Base-by-base conservation (phyloP, 495 filamentous ascomycete species). In the Chlorociboria aeruginascens region DNA sequence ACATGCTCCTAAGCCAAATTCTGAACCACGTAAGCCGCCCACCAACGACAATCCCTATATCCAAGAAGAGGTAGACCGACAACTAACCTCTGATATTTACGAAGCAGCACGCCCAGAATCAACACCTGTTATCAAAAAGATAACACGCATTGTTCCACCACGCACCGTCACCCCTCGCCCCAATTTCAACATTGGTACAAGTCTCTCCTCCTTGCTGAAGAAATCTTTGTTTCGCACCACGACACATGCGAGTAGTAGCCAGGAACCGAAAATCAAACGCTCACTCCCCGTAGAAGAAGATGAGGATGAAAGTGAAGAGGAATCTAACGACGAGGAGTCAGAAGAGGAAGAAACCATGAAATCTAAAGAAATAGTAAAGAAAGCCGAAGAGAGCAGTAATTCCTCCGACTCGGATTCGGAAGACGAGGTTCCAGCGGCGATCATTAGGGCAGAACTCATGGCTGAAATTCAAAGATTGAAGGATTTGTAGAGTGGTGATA, bases 1-100 rank as follows among this genome's bases (percentile, higher is more conserved):
- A 16, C 6, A 16, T 3, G 28, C 13, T 14, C 33, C 33, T 9
- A 36, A 49, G 16, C 28, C 45, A 44, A 33, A 8, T 9, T 29
- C 49, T 39, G 12, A 46, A 47, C 32, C 43, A 52, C 42, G 39
- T 14, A 38, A 32, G 39, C 43, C 30, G n/a, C 36, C 28, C 31
- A 44, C 11, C 31, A 36, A 41, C 6, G 38, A 48, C 8, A 9
- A 25, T 13, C 25, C 20, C 8, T 43, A 45, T 43, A 54, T 43
- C 20, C 52, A 58, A 53, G 52, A 50, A 8, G 49, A 54, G 42
- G 36, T 58, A 20, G 52, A 52, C 34, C 45, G 50, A n/a, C 56
- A 58, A 55, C 56, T 58, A 29, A 58, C 52, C 8, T 58, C 56
- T 50, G 52, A 48, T 46, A 30, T 58, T 32, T 40, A 33, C 46